These are phyloP conservation scores for Arxiozyma bovina DNA, from an alignment of 1,139 yeast species.

Conservation along the genomic window DNA sequence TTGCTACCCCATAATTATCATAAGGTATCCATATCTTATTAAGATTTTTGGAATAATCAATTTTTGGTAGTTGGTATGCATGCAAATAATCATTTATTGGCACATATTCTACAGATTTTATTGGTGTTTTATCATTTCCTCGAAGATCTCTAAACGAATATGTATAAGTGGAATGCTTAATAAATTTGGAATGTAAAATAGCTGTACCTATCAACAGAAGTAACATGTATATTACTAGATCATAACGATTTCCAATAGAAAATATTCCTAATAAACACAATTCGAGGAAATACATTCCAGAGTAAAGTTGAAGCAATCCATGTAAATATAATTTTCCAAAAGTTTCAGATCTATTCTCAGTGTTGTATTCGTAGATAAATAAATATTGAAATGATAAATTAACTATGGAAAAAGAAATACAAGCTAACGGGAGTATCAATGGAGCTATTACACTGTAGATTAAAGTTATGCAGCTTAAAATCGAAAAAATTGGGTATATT, in stretches of 20 bases:
- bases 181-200: constrained; percentile 35
- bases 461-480: constrained; percentile 67
- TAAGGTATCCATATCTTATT: constrained; percentile 25
- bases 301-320: constrained; percentile 65
- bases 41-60: constrained; percentile 5
- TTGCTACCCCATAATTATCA: constrained; percentile 30
- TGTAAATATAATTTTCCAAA: constrained; percentile 62
- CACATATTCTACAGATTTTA: neutral
- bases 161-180: constrained; percentile 20
- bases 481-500: constrained; percentile 63
- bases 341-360: constrained; percentile 50
- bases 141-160: constrained; percentile 1
- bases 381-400: constrained; percentile 63
- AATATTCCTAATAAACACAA: constrained; percentile 68
- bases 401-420: constrained; percentile 49
- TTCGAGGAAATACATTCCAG: constrained; percentile 75
- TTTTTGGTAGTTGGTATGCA: constrained; percentile 4
- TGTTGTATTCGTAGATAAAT: constrained; percentile 45
- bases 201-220: constrained; percentile 36
- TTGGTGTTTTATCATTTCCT: neutral
- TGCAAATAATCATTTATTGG: neutral
- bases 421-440: constrained; percentile 54
- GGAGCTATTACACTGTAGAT: constrained; percentile 76
- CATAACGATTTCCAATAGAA: constrained; percentile 43
- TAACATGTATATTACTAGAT: constrained; percentile 37